These are phyloP conservation scores for Aureobasidium sp. DNA, from an alignment of 2,329 filamentous ascomycete genomes.

Conservation along the genomic window DNA sequence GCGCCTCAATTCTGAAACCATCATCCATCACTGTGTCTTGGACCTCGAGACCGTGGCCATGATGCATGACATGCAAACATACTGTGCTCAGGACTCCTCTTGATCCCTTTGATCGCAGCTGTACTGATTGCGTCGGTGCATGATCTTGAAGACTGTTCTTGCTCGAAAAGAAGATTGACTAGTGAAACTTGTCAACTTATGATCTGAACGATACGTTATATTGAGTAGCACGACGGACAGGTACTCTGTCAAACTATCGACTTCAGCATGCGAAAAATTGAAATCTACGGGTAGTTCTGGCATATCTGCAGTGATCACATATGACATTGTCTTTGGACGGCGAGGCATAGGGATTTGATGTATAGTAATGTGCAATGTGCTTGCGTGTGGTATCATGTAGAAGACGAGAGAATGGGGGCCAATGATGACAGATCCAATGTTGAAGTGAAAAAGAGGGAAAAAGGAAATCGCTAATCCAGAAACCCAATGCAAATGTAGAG, in stretches of 20 bases:
- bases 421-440: not conserved
- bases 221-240: not conserved
- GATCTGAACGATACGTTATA: no score
- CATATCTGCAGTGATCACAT: not conserved
- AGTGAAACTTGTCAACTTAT: no score
- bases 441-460: not conserved
- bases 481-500: slow-evolving; percentile 1
- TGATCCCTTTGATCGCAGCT: no score
- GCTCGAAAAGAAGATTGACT: no score
- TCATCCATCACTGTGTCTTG: not conserved
- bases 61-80: not conserved
- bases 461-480: slow-evolving; percentile 12
- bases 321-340: not conserved
- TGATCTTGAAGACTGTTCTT: no score
- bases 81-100: not conserved
- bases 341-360: not conserved
- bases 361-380: not conserved
- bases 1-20: not conserved
- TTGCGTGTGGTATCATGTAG: slow-evolving; percentile 8
- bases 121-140: no score
- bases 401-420: not conserved
- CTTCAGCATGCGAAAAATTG: no score
- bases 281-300: not conserved
- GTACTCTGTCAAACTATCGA: not conserved
- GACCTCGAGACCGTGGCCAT: not conserved